Evolutionary conservation across 2,329 filamentous ascomycete genomes (phyloP), one percentile per base, ranked within the genome.

Genomic region (Penicillium sp.): DNA sequence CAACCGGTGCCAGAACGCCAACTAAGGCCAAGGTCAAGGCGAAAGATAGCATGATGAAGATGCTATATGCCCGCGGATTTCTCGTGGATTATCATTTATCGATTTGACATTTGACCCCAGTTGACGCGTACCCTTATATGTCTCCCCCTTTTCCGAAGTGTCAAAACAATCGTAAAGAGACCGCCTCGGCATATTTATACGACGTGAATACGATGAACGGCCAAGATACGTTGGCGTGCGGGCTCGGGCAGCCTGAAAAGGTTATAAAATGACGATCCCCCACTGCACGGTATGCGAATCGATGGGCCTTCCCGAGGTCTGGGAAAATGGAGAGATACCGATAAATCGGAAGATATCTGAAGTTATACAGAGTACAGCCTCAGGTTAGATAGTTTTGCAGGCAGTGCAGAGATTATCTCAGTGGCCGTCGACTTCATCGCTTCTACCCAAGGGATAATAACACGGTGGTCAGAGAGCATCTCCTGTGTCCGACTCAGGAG

Each of bases 1-100:
- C 49, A 35, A 47, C 33, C 37, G 49, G 41, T n/a, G 68, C 46
- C 12, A 49, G 19, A 30, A 50, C 12, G 7, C 53, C 45, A 31
- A 30, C 41, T 12, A 55, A 28, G 25, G 50, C 16, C 19, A 55
- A 28, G 25, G 50, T n/a, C 19, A 53, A 9, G 11, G 40, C 14
- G 10, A 53, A 41, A 4, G 33, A 10, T 31, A 49, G 18, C 54
- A 59, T 55, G 18, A 18, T 41, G 12, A 11, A 19, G 30, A 10
- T 34, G 18, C 11, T 33, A 40, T 10, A n/a, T 4, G 2, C 10
- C 12, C 16, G 14, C 25, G 27, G 27, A 14, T 9, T 16, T 8
- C 12, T 10, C 31, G n/a, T n/a, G n/a, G n/a, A n/a, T n/a, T n/a
- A n/a, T n/a, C n/a, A n/a, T n/a, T n/a, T n/a, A n/a, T n/a, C n/a